These are phyloP conservation scores for Wickerhamiella brachini DNA, from an alignment of 805 yeast species.

Conservation along the genomic window DNA sequence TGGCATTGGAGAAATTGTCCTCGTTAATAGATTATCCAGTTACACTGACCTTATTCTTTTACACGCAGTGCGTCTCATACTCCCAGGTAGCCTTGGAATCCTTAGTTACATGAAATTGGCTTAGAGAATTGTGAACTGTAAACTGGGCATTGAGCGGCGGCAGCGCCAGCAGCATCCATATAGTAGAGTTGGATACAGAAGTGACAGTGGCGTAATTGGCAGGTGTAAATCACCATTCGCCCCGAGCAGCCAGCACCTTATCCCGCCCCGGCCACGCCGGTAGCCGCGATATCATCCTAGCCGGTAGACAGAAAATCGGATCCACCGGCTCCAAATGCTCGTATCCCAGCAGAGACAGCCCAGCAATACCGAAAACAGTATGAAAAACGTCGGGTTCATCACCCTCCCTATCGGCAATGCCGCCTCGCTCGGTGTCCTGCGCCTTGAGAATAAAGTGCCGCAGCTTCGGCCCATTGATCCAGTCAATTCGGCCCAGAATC, in stretches of 20 bases:
- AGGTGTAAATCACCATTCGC: not conserved
- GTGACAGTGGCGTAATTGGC: too few relatives aligned
- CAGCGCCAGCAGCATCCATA: too few relatives aligned
- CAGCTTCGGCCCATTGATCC: slow-evolving; percentile 61
- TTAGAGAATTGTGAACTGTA: too few relatives aligned
- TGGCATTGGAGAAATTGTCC: too few relatives aligned
- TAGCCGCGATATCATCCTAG: slow-evolving; percentile 25
- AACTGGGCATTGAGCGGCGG: too few relatives aligned
- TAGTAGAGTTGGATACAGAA: too few relatives aligned
- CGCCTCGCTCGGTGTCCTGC: slow-evolving; percentile 73
- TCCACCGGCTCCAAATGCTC: slow-evolving; percentile 51
- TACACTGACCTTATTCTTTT: too few relatives aligned
- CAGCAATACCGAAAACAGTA: slow-evolving; percentile 82
- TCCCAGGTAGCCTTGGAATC: too few relatives aligned
- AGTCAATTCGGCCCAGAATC: slow-evolving; percentile 49
- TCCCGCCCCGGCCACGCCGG: not conserved
- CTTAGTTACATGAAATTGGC: too few relatives aligned
- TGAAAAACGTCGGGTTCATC: slow-evolving; percentile 90
- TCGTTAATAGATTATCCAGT: too few relatives aligned
- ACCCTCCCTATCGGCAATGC: slow-evolving; percentile 83
- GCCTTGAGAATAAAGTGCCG: slow-evolving; percentile 54
- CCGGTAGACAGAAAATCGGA: slow-evolving; percentile 81
- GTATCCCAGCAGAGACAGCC: slow-evolving; percentile 60
- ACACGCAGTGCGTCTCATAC: too few relatives aligned
- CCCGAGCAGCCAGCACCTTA: not conserved